Percentiles rank a stretch among this genome's conserved stretches.
These are phyloP conservation scores for Fusarium sp. DNA, from an alignment of 2,329 filamentous ascomycete species.

Conservation along the genomic window DNA sequence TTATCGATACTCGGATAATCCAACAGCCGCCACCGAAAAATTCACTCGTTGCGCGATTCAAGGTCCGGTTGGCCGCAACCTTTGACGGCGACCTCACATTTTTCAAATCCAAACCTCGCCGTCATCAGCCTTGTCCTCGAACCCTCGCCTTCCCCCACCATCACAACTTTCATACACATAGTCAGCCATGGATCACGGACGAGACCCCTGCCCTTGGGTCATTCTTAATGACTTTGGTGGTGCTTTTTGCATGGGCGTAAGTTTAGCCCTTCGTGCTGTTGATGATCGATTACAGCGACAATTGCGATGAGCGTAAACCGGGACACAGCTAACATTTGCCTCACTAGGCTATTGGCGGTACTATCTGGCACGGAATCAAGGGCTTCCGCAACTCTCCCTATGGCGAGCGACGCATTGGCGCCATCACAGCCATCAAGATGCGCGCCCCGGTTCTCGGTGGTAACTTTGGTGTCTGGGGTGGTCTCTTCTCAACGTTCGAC, in stretches of 20 bases:
- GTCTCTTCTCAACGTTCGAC: slow-evolving; percentile 94
- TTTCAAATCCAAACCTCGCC: slow-evolving; percentile 29
- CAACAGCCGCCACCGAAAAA: slow-evolving; percentile 21
- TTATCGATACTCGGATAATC: slow-evolving; percentile 20
- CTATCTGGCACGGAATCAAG: slow-evolving; percentile 97
- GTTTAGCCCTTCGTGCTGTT: slow-evolving; percentile 44
- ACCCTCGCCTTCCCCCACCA: neutral
- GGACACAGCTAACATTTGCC: slow-evolving; percentile 27
- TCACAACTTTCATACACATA: slow-evolving; percentile 9
- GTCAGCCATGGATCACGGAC: slow-evolving; percentile 84
- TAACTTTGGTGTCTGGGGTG: slow-evolving; percentile 98
- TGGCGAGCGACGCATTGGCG: slow-evolving; percentile 94
- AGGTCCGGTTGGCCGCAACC: slow-evolving; percentile 23
- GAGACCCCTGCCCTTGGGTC: slow-evolving; percentile 97
- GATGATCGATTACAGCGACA: slow-evolving; percentile 4
- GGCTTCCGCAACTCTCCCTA: slow-evolving; percentile 90
- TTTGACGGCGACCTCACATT: slow-evolving; percentile 34
- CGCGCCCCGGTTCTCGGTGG: slow-evolving; percentile 94
- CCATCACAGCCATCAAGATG: slow-evolving; percentile 96
- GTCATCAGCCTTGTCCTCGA: slow-evolving; percentile 22
- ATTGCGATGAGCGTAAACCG: neutral
- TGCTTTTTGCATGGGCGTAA: slow-evolving; percentile 95
- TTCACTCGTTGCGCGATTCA: slow-evolving; percentile 25
- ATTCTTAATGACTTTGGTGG: slow-evolving; percentile 97
- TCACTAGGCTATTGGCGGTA: slow-evolving; percentile 74